Conservation (phyloP, 495 filamentous ascomycete species). For the Penicillium waksmanii region DNA sequence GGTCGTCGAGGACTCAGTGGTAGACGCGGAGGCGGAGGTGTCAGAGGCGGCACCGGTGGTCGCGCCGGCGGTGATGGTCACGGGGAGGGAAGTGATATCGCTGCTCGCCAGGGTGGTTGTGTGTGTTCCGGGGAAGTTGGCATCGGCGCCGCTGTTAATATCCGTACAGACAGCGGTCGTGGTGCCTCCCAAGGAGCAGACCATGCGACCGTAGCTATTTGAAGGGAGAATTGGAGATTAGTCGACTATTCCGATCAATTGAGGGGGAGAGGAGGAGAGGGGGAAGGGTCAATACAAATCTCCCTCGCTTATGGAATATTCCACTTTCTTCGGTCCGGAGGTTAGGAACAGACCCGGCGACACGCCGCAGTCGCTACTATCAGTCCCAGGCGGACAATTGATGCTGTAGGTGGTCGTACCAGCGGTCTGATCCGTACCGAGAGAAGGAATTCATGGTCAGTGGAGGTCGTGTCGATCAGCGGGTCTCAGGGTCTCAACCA, state of each 20-base stretch:
- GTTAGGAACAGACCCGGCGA: conserved; percentile 35
- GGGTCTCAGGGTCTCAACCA: neutral
- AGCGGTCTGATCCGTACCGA: conserved; percentile 21
- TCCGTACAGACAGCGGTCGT: conserved; percentile 41
- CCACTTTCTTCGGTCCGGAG: conserved; percentile 31
- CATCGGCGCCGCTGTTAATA: conserved; percentile 28
- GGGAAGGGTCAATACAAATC: neutral
- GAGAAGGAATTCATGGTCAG: conserved; percentile 2
- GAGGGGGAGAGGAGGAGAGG: too few species aligned
- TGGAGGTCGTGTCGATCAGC: neutral
- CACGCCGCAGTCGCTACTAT: conserved; percentile 37
- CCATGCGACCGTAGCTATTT: conserved; percentile 29
- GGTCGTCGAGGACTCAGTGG: conserved; percentile 1
- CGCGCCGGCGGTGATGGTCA: conserved; percentile 40
- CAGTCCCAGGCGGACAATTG: conserved; percentile 41
- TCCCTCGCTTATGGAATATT: conserved; percentile 23
- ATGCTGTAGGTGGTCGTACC: conserved; percentile 46
- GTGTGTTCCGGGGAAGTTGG: conserved; percentile 29
- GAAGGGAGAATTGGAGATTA: neutral
- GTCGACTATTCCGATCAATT: neutral
- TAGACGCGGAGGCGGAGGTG: conserved; percentile 10
- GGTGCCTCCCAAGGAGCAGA: conserved; percentile 41
- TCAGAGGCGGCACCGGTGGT: conserved; percentile 18
- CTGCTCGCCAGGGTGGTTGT: conserved; percentile 18
- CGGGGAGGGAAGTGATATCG: conserved; percentile 30